Base-by-base conservation (phyloP, 2,329 filamentous ascomycete genomes). In the Aspergillus phoenicis region DNA sequence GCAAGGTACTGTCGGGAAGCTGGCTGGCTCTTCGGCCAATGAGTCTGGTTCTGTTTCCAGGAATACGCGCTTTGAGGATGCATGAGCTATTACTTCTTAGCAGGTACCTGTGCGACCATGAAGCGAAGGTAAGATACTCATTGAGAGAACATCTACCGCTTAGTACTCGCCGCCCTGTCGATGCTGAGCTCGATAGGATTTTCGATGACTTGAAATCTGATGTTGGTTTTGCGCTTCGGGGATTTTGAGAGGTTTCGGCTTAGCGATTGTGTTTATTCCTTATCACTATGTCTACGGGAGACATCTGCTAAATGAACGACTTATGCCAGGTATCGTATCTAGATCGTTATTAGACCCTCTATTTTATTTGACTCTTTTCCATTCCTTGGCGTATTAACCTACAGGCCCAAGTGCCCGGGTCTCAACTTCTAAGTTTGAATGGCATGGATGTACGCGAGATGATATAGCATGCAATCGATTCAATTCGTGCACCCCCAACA, bases 1-100 rank as follows among this genome's bases (percentile, higher is more conserved):
- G 85, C 83, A 48, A 88, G 90, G 51, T 97, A 96, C 78, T 98
- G 94, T 76, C 87, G 95, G 62, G 94, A 98, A 77, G 94, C 94
- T 3, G 93, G 91, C 6, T 89, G 91, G 77, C 78, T 98, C 52
- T 97, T 97, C 81, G 91, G 92, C 20, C 90, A 90, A 47, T n/a
- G 59, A 63, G n/a, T 26, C 57, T 7, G 48, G 30, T 13, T 43
- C 59, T 5, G 13, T n/a, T 41, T 48, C 52, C n/a, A 20, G 51
- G 22, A 52, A 57, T 45, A 22, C 54, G 36, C 57, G 39, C 47
- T 52, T 36, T 45, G 41, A 53, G 26, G 47, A 52, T 22, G 26
- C 39, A 13, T 56, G 53, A 56, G 11, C 8, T 13, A 45, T 45
- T 5, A 22, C 41, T 24, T 8, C 39, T 41, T 22, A 24, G 20